These are phyloP conservation scores for Rostrohypoxylon terebratum DNA, from an alignment of 495 filamentous ascomycete species.

Conservation along the genomic window DNA sequence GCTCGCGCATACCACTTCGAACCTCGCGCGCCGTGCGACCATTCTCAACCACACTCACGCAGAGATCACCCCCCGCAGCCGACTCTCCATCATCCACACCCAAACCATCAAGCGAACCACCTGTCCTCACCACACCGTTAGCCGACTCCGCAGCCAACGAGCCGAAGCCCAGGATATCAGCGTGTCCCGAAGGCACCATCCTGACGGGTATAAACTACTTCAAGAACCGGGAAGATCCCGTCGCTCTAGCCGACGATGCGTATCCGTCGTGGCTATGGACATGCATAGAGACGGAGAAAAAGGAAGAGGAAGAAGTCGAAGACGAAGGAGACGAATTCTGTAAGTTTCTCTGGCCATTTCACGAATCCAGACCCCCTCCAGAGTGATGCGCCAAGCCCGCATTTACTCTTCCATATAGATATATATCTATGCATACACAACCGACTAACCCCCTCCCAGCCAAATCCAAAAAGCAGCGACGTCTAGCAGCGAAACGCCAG, in stretches of 20 bases:
- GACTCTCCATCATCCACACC: conserved; percentile 42
- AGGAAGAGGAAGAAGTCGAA: conserved; percentile 51
- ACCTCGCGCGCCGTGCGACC: conserved; percentile 30
- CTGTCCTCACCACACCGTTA: conserved; percentile 39
- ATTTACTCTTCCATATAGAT: too few species aligned
- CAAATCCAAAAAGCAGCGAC: conserved; percentile 82
- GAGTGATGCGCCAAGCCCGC: background rate
- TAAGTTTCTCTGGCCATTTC: conserved; percentile 57
- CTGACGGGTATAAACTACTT: conserved; percentile 88
- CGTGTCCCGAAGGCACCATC: conserved; percentile 74
- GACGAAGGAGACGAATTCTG: conserved; percentile 75
- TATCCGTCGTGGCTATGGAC: conserved; percentile 95
- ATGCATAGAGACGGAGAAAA: conserved; percentile 68
- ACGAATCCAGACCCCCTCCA: background rate
- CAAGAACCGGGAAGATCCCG: conserved; percentile 74
- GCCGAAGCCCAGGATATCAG: conserved; percentile 48
- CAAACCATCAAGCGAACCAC: conserved; percentile 37
- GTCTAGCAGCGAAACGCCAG: conserved; percentile 72
- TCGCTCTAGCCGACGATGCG: conserved; percentile 83
- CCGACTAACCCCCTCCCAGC: conserved; percentile 59
- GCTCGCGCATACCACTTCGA: conserved; percentile 37
- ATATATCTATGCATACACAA: too few species aligned
- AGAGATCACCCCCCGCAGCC: conserved; percentile 43
- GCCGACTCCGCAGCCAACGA: conserved; percentile 25
- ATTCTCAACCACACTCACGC: conserved; percentile 50